Base-by-base conservation (phyloP, 176 grass and related monocot genomes). In the Avena sativa region DNA sequence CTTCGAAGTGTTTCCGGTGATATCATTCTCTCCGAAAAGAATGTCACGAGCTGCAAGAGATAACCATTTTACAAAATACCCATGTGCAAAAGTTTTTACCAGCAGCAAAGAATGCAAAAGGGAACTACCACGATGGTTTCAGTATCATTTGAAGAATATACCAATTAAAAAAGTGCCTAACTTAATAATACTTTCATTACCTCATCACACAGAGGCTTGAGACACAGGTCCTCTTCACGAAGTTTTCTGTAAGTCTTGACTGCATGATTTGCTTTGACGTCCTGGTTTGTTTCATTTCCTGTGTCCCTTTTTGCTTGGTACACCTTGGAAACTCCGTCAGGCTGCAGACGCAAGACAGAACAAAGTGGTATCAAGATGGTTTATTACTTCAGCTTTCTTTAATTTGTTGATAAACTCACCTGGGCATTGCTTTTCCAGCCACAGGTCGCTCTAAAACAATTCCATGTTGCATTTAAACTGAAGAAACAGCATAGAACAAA, bases 391-490 rank as follows among this genome's bases (percentile, higher is more conserved):
- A 86, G 56, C 85, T 81, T 66, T 32, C 2, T 51, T 61, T 59
- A 21, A 72, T 89, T 80, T 47, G 32, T 74, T 74, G 19, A 9
- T 74, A 64, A 12, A 81, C 25, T 4, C 89, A 93, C 95, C 85
- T 84, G 50, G 36, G 61, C 46, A 83, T 2, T 6, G 83, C 96
- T 91, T 70, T 62, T 91, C 93, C 88, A 98, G 49, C 93, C 96
- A 88, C 96, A 98, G 26, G 6, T 94, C 4, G 85, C 71, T 89
- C 93, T 94, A 74, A 98, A 98, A 79, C 96, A 98, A 32, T 43
- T 79, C 96, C 96, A 98, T 9, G 48, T 20, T 38, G 93, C 92
- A 11, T 72, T 71, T 13, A 1, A 16, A 57, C 96, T 98, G 86
- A 70, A 49, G 64, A 81, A 89, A 85, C 51, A 89, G 49, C 77